A percentile compares a stretch with the other conserved stretches of the same genome.
Evolutionary conservation across 2,329 filamentous ascomycete species (phyloP).

Genomic region (Geosmithia putterillii): DNA sequence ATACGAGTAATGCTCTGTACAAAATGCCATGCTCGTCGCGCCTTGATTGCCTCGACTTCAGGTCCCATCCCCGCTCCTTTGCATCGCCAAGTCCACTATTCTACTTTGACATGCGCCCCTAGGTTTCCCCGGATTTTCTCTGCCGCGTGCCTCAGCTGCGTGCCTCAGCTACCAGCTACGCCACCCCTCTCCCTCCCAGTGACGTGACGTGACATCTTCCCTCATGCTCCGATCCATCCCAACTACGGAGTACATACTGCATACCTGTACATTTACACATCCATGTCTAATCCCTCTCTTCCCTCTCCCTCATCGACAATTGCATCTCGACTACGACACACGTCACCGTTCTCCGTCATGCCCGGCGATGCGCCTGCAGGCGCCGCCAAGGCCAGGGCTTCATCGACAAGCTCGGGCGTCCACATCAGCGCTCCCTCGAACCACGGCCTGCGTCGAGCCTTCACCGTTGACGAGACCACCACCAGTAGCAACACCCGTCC

Average conservation of each 20-base stretch:
- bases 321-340: not conserved
- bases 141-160: no score
- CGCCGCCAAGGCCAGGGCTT: not conserved
- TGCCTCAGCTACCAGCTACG: no score
- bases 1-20: no score
- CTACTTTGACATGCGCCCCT: not conserved
- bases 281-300: not conserved
- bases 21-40: no score
- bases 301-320: no score
- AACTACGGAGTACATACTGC: no score
- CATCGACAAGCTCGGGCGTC: not conserved
- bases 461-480: slow-evolving; percentile 22
- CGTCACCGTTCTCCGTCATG: slow-evolving; percentile 1
- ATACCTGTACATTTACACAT: not conserved
- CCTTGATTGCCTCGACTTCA: no score
- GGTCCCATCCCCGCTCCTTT: not conserved
- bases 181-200: not conserved
- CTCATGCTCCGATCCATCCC: no score
- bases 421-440: slow-evolving; percentile 13
- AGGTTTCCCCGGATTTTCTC: not conserved
- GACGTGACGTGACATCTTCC: not conserved
- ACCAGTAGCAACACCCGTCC: no score
- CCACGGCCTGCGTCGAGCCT: slow-evolving; percentile 26
- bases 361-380: slow-evolving; percentile 1
- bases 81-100: not conserved